Conservation (phyloP, 1,139 yeast species). For the Yamadazyma triangularis region DNA sequence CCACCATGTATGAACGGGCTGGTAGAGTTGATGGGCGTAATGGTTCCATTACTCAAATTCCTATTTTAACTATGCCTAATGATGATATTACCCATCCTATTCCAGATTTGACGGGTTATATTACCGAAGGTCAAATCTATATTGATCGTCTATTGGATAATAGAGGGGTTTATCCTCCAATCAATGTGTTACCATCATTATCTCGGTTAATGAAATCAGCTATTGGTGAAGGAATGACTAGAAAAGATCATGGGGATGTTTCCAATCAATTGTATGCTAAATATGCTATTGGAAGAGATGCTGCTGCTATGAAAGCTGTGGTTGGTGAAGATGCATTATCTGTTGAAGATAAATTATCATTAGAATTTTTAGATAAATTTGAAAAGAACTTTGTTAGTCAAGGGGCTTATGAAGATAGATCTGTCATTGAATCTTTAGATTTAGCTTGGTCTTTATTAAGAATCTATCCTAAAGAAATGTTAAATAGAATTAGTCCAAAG, state of each 20-base stretch:
- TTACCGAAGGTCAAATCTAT: slow-evolving; percentile 97
- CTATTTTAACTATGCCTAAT: slow-evolving; percentile 98
- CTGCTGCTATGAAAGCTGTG: slow-evolving; percentile 99
- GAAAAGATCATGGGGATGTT: slow-evolving; percentile 99
- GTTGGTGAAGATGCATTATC: slow-evolving; percentile 99
- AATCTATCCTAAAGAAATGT: slow-evolving; percentile 97
- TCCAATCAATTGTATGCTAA: slow-evolving; percentile 98
- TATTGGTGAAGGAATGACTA: slow-evolving; percentile 99
- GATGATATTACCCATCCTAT: slow-evolving; percentile 99
- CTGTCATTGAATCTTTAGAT: slow-evolving; percentile 90
- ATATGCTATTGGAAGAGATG: slow-evolving; percentile 99
- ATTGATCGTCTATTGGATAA: slow-evolving; percentile 94
- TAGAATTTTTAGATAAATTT: slow-evolving; percentile 95
- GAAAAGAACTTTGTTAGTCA: slow-evolving; percentile 93
- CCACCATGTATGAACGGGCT: slow-evolving; percentile 98
- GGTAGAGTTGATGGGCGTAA: slow-evolving; percentile 99
- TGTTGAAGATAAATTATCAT: slow-evolving; percentile 92
- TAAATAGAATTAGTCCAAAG: slow-evolving; percentile 97
- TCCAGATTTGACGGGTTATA: slow-evolving; percentile 99
- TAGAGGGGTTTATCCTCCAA: slow-evolving; percentile 98
- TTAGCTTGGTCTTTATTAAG: slow-evolving; percentile 98
- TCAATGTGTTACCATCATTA: slow-evolving; percentile 93
- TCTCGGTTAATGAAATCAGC: slow-evolving; percentile 99
- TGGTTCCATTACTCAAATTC: slow-evolving; percentile 98
- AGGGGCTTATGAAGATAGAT: slow-evolving; percentile 95